Conservation (phyloP, 495 filamentous ascomycete genomes). For the Daldinia grandis region DNA sequence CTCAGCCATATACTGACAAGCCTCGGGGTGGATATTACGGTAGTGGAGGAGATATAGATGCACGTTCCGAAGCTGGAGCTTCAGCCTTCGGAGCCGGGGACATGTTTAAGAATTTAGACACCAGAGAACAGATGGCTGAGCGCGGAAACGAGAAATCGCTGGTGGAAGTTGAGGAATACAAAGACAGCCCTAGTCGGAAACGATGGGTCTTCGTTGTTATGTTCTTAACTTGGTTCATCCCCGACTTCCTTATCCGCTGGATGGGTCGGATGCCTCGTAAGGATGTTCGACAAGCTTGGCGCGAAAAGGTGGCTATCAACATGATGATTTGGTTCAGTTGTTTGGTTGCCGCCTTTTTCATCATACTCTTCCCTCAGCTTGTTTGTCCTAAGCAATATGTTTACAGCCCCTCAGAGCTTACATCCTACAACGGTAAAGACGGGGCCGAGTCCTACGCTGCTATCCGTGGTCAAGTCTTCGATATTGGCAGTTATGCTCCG, state of each 20-base stretch:
- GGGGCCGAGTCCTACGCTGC: conserved; percentile 70
- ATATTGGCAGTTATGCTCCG: conserved; percentile 76
- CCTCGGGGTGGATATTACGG: conserved; percentile 82
- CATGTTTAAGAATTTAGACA: conserved; percentile 98
- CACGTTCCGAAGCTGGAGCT: conserved; percentile 86
- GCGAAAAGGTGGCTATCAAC: conserved; percentile 98
- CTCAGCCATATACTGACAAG: conserved; percentile 76
- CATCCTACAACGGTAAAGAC: conserved; percentile 75
- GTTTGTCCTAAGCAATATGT: conserved; percentile 94
- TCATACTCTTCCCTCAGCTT: conserved; percentile 83
- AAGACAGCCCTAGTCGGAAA: conserved; percentile 81
- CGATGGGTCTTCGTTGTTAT: conserved; percentile 93
- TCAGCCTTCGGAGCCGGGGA: conserved; percentile 90
- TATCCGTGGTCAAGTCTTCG: conserved; percentile 89
- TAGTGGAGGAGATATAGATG: conserved; percentile 79
- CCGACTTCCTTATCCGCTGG: conserved; percentile 81
- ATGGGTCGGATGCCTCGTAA: conserved; percentile 89
- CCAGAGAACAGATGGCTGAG: conserved; percentile 90
- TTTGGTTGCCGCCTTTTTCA: conserved; percentile 82
- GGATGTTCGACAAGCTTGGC: conserved; percentile 93
- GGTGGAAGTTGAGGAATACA: conserved; percentile 85
- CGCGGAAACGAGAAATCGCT: conserved; percentile 91
- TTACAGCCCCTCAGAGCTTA: conserved; percentile 80
- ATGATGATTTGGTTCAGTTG: conserved; percentile 95
- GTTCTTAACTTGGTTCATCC: conserved; percentile 83